phyloP scores from a whole-genome alignment of 2,329 filamentous ascomycete genomes.

The Neonectria magnoliae region DNA sequence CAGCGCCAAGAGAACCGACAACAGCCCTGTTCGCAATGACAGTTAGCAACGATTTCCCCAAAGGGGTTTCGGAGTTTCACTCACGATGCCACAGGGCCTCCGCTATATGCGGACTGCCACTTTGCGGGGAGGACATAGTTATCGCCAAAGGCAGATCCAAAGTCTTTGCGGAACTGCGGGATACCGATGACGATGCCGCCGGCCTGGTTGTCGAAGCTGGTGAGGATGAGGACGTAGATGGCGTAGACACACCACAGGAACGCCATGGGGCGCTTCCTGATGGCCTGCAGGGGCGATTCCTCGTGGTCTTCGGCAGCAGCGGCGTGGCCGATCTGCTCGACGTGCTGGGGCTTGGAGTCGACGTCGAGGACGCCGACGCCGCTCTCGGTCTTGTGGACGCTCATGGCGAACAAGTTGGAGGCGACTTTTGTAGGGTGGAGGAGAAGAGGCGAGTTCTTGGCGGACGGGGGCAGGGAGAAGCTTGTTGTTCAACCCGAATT shows the following conservation, averaged over 20 bases:
- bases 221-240: constrained; percentile 30
- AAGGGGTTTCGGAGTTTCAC: background rate
- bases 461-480: background rate
- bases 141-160: constrained; percentile 23
- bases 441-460: background rate
- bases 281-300: constrained; percentile 24
- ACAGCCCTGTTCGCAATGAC: constrained; percentile 19
- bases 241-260: constrained; percentile 33
- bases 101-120: constrained; percentile 35
- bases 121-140: constrained; percentile 30
- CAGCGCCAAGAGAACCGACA: constrained; percentile 26
- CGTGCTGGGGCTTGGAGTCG: constrained; percentile 26
- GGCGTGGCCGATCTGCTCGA: constrained; percentile 28
- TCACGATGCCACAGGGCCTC: constrained; percentile 33
- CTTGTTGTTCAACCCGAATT: background rate
- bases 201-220: constrained; percentile 35
- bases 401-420: constrained; percentile 15
- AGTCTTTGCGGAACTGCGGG: constrained; percentile 34
- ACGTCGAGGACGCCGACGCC: constrained; percentile 18
- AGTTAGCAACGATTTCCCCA: background rate
- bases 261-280: constrained; percentile 25
- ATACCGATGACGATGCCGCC: constrained; percentile 28
- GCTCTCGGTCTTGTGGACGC: constrained; percentile 16
- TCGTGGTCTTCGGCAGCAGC: constrained; percentile 29
- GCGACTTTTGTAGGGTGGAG: background rate